A percentile compares a stretch with the other conserved stretches of the same genome.
Evolutionary conservation across 2,329 filamentous ascomycete genomes (phyloP).

Genomic region (Podosphaera aphanis): DNA sequence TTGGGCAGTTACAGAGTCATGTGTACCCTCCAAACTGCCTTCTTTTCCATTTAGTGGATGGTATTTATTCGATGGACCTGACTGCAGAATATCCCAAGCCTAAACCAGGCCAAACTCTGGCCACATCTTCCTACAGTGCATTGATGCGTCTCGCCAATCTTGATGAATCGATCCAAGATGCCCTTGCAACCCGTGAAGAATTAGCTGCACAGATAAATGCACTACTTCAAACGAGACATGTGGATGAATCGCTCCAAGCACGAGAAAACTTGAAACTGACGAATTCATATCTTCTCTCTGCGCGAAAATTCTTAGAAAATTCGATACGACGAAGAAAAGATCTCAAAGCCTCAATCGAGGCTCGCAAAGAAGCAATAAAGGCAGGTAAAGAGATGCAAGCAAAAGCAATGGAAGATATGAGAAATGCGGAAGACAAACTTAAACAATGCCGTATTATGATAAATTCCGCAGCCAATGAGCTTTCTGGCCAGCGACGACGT

Average conservation of each 20-base stretch:
- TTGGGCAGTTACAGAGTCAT: conserved; percentile 47
- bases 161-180: conserved; percentile 78
- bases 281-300: conserved; percentile 31
- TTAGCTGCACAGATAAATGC: conserved; percentile 59
- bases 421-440: conserved; percentile 35
- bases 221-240: conserved; percentile 22
- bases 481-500: conserved; percentile 67
- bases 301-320: conserved; percentile 40
- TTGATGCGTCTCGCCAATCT: conserved; percentile 74
- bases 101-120: conserved; percentile 26
- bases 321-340: conserved; percentile 41
- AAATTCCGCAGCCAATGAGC: conserved; percentile 34
- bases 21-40: conserved; percentile 62
- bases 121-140: conserved; percentile 64
- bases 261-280: conserved; percentile 25
- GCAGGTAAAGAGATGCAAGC: conserved; percentile 35
- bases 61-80: conserved; percentile 62
- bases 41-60: conserved; percentile 66
- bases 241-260: conserved; percentile 24
- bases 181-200: conserved; percentile 49
- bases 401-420: conserved; percentile 34
- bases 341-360: conserved; percentile 39
- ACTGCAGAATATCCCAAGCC: conserved; percentile 21
- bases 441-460: conserved; percentile 30
- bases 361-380: conserved; percentile 43